Conservation (phyloP, 1,284 basidiomycete species). For the Abortiporus biennis region DNA sequence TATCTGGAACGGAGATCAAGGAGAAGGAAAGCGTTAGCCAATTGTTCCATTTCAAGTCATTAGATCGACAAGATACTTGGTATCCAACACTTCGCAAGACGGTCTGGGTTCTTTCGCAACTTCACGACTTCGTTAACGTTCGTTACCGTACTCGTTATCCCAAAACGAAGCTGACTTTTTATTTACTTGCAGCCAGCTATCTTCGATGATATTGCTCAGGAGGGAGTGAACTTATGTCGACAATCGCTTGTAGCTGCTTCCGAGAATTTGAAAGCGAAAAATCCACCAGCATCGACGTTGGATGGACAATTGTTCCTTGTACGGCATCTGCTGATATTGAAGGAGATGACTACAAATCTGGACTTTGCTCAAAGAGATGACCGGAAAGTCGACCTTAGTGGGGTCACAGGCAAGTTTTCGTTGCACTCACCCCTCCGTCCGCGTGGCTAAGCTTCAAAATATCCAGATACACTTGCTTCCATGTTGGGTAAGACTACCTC, state of each 20-base stretch:
- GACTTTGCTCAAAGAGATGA: conserved; percentile 51
- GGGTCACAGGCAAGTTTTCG: conserved; percentile 46
- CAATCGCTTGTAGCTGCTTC: conserved; percentile 72
- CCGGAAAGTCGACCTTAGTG: conserved; percentile 32
- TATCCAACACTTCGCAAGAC: conserved; percentile 83
- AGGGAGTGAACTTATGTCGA: conserved; percentile 79
- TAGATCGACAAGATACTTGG: conserved; percentile 80
- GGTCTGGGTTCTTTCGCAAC: conserved; percentile 81
- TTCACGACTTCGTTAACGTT: conserved; percentile 89
- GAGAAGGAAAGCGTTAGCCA: conserved; percentile 64
- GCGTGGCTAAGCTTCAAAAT: conserved; percentile 3
- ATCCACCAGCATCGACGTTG: conserved; percentile 37
- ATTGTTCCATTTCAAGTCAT: conserved; percentile 65
- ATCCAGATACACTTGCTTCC: conserved; percentile 63
- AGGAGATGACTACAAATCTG: conserved; percentile 79
- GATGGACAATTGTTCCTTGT: conserved; percentile 84
- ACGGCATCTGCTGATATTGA: conserved; percentile 85
- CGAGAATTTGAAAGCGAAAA: conserved; percentile 51
- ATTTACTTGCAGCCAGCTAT: conserved; percentile 71
- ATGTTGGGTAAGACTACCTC: conserved; percentile 72
- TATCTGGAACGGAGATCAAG: conserved; percentile 35
- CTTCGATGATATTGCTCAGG: conserved; percentile 91
- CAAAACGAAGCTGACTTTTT: conserved; percentile 3
- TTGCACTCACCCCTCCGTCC: too few relatives aligned
- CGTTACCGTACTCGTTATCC: conserved; percentile 14